These are phyloP conservation scores for Solanum gandarillasii DNA, from an alignment of 257 asterid genomes.

Conservation along the genomic window DNA sequence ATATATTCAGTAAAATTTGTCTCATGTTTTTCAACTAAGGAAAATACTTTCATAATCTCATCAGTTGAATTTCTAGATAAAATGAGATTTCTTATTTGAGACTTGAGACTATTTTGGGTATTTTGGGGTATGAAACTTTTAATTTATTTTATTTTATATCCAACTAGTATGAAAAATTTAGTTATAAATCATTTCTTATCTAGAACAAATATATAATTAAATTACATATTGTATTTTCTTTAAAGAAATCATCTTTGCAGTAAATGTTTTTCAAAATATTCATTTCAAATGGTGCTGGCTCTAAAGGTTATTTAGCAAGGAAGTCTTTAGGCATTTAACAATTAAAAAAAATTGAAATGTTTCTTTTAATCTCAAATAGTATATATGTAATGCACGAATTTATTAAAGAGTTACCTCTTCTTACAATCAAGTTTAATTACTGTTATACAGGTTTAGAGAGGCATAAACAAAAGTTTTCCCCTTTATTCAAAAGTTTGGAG, in stretches of 20 bases:
- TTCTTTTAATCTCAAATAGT: background rate
- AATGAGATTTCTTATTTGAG: background rate
- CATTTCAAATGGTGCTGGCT: background rate
- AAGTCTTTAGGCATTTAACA: background rate
- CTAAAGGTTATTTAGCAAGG: background rate
- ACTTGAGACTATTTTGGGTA: background rate
- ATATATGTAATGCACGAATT: no score
- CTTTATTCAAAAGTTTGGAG: no score
- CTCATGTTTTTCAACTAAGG: background rate
- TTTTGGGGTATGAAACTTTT: background rate
- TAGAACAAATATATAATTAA: no score
- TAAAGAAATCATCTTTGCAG: background rate
- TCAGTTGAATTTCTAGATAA: background rate
- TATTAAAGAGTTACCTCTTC: background rate
- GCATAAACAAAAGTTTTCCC: background rate
- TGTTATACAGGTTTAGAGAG: background rate
- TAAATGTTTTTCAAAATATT: background rate
- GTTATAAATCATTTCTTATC: background rate
- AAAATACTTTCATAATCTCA: no score
- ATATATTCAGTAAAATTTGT: no score
- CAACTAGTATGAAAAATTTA: background rate
- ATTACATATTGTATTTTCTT: background rate
- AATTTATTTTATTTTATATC: background rate
- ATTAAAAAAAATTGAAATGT: no score
- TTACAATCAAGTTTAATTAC: background rate